Conservation (phyloP, 768 basidiomycete genomes). For the Pisolithus albus region DNA sequence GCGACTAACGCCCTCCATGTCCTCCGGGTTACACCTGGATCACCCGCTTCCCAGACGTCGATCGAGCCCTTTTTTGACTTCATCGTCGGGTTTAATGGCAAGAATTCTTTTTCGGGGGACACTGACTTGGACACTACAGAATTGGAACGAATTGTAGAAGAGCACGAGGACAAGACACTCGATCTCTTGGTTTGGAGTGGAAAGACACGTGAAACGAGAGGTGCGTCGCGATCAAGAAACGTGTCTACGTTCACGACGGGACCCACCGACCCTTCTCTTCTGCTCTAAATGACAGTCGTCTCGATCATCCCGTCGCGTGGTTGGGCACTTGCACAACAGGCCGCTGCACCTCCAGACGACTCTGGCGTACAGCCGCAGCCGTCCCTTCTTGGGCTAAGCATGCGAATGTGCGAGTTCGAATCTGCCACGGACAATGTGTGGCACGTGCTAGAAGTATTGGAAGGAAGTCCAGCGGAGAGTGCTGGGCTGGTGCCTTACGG, state of each 20-base stretch:
- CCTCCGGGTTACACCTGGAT: slow-evolving; percentile 80
- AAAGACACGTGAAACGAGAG: slow-evolving; percentile 65
- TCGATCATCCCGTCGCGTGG: slow-evolving; percentile 75
- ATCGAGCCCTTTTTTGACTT: slow-evolving; percentile 95
- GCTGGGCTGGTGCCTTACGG: slow-evolving; percentile 92
- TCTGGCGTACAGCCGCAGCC: slow-evolving; percentile 52
- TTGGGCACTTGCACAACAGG: slow-evolving; percentile 58
- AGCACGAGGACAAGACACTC: slow-evolving; percentile 63
- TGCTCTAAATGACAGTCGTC: slow-evolving; percentile 49
- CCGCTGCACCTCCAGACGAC: slow-evolving; percentile 31
- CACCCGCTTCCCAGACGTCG: slow-evolving; percentile 83
- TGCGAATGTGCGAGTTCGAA: slow-evolving; percentile 90
- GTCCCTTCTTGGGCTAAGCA: slow-evolving; percentile 87
- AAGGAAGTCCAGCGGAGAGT: slow-evolving; percentile 94
- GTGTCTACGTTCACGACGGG: not conserved
- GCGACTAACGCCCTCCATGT: slow-evolving; percentile 67
- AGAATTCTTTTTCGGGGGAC: slow-evolving; percentile 43
- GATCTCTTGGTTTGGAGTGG: slow-evolving; percentile 80
- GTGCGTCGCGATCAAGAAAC: slow-evolving; percentile 31
- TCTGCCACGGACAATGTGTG: slow-evolving; percentile 89
- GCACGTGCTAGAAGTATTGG: slow-evolving; percentile 96
- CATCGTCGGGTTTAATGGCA: slow-evolving; percentile 79
- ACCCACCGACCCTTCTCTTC: not conserved
- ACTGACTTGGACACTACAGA: slow-evolving; percentile 60
- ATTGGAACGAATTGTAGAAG: slow-evolving; percentile 76